Evolutionary conservation across 768 basidiomycete species (phyloP).

Genomic region (Chlorophyllum brunneum): DNA sequence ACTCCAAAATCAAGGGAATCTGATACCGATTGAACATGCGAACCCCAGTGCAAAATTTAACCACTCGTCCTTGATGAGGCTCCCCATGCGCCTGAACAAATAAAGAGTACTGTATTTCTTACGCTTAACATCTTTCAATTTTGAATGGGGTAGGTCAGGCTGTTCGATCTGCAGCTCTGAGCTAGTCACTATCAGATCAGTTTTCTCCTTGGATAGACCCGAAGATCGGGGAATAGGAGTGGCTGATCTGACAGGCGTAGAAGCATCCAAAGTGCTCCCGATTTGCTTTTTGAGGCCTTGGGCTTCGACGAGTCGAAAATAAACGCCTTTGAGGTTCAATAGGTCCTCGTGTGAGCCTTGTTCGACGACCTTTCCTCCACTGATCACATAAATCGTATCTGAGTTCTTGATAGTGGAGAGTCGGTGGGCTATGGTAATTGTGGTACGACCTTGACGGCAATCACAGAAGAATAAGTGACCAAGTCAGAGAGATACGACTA

Average conservation of each 20-base stretch:
- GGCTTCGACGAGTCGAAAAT: slow-evolving; percentile 62
- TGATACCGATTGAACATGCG: slow-evolving; percentile 37
- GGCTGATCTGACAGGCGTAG: neutral
- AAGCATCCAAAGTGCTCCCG: neutral
- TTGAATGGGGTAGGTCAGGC: neutral
- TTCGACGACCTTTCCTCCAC: slow-evolving; percentile 70
- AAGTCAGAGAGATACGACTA: slow-evolving; percentile 36
- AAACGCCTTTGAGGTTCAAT: slow-evolving; percentile 50
- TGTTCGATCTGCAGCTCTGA: neutral
- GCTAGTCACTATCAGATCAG: slow-evolving; percentile 34
- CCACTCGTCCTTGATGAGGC: slow-evolving; percentile 49
- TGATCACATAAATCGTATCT: slow-evolving; percentile 75
- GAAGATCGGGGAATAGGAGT: neutral
- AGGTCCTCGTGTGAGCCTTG: slow-evolving; percentile 68
- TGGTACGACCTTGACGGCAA: slow-evolving; percentile 55
- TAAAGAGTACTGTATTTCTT: slow-evolving; percentile 39
- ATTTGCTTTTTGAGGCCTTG: slow-evolving; percentile 42
- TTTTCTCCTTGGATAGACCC: neutral
- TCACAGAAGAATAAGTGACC: slow-evolving; percentile 23
- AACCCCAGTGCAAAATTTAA: slow-evolving; percentile 47
- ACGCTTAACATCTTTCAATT: slow-evolving; percentile 18
- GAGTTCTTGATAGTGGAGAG: slow-evolving; percentile 76
- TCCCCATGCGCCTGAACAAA: slow-evolving; percentile 59
- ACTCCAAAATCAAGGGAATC: neutral
- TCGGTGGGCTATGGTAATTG: slow-evolving; percentile 67